Percentiles rank a stretch among this genome's conserved stretches.
These are phyloP conservation scores for Bidens hawaiensis DNA, from an alignment of 140 eudicot genomes.

Conservation along the genomic window DNA sequence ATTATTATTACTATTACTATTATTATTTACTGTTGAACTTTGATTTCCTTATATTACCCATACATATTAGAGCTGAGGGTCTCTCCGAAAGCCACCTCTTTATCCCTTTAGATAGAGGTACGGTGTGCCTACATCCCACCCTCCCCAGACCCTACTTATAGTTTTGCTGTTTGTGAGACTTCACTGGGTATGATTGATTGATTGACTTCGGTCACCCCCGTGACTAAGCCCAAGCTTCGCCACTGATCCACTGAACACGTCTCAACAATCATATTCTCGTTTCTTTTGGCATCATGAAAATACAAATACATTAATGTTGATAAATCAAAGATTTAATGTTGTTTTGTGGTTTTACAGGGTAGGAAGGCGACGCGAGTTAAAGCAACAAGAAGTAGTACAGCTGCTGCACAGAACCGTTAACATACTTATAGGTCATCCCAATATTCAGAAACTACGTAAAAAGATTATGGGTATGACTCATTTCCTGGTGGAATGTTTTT, in stretches of 20 bases:
- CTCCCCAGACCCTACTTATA: too few species aligned
- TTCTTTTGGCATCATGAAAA: background rate
- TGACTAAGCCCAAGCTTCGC: too few species aligned
- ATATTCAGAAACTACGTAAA: constrained; percentile 28
- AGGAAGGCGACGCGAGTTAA: constrained; percentile 94
- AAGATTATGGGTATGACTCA: constrained; percentile 1
- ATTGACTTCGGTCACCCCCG: too few species aligned
- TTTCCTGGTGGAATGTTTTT: background rate
- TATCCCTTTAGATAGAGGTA: too few species aligned
- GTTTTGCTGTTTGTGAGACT: too few species aligned
- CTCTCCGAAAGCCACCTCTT: too few species aligned
- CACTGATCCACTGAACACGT: background rate
- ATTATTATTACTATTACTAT: too few species aligned
- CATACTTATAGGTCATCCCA: constrained; percentile 31
- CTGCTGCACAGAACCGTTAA: constrained; percentile 69
- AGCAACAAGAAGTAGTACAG: constrained; percentile 83
- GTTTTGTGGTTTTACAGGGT: constrained; percentile 47
- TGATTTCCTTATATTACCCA: too few species aligned
- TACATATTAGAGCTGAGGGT: too few species aligned
- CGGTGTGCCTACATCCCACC: too few species aligned
- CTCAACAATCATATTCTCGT: background rate
- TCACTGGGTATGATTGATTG: too few species aligned
- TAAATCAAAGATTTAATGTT: background rate
- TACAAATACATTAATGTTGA: background rate
- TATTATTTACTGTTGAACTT: too few species aligned